Conservation (phyloP, 1,284 basidiomycete genomes). For the Malassezia psittaci region DNA sequence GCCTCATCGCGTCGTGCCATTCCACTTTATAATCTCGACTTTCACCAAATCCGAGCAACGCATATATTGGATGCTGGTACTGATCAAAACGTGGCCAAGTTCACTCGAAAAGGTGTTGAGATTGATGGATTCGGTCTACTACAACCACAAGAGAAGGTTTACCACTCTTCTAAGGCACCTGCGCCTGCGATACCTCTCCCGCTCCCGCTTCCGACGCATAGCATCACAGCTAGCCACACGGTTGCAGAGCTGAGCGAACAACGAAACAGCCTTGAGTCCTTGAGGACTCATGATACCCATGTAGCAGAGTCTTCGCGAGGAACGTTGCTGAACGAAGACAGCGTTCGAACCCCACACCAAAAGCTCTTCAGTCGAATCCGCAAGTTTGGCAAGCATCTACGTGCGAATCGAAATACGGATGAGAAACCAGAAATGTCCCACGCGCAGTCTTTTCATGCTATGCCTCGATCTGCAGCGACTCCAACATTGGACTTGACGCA, state of each 20-base stretch:
- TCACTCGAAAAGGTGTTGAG: conserved; percentile 62
- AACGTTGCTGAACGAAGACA: too few species aligned
- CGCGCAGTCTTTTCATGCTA: background rate
- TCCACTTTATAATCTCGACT: conserved; percentile 83
- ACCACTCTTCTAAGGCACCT: background rate
- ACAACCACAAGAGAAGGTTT: conserved; percentile 37
- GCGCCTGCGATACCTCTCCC: too few species aligned
- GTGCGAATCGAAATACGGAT: background rate
- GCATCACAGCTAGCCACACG: conserved; percentile 25
- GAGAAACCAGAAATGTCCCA: background rate
- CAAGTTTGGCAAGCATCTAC: background rate
- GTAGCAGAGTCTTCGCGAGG: too few species aligned
- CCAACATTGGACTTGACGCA: background rate
- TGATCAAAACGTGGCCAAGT: conserved; percentile 84
- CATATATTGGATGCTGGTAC: conserved; percentile 84
- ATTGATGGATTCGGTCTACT: conserved; percentile 47
- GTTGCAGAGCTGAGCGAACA: background rate
- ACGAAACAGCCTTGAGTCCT: background rate
- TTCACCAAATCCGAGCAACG: conserved; percentile 84
- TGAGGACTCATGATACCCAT: background rate
- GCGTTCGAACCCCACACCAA: background rate
- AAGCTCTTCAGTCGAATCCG: conserved; percentile 1
- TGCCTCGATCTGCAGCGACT: background rate
- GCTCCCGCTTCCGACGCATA: conserved; percentile 11
- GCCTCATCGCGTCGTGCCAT: conserved; percentile 59